Percentiles rank a stretch among this genome's conserved stretches.
phyloP scores from a whole-genome alignment of 306 rosid species.

The Parietaria judaica region DNA sequence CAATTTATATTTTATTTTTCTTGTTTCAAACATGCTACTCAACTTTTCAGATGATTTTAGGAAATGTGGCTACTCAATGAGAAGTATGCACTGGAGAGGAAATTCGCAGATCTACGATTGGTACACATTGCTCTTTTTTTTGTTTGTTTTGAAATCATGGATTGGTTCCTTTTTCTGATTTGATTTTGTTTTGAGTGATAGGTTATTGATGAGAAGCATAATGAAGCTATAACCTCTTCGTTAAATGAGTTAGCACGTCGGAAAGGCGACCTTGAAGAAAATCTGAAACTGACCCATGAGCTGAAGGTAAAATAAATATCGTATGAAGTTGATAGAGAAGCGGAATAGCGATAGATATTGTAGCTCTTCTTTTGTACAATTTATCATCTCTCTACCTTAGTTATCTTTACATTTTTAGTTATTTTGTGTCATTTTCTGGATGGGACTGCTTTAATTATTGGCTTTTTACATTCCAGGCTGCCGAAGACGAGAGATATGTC shows the following conservation, averaged over 20 bases:
- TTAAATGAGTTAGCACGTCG: conserved; percentile 72
- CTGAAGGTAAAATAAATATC: conserved; percentile 47
- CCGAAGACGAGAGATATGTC: conserved; percentile 77
- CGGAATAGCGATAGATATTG: too few species aligned
- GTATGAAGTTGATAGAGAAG: too few species aligned
- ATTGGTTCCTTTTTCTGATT: too few species aligned
- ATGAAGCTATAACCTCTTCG: conserved; percentile 64
- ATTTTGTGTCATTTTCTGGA: neutral
- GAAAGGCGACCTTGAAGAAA: conserved; percentile 82
- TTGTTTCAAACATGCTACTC: conserved; percentile 3
- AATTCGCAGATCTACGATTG: conserved; percentile 82
- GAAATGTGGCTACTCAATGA: conserved; percentile 70
- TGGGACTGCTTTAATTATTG: conserved; percentile 15
- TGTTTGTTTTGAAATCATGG: too few species aligned
- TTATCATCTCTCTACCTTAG: too few species aligned
- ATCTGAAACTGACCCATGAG: conserved; percentile 69
- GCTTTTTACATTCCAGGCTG: conserved; percentile 37
- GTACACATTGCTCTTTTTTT: conserved; percentile 27
- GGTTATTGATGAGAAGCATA: conserved; percentile 90
- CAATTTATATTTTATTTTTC: neutral
- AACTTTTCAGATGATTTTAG: conserved; percentile 38
- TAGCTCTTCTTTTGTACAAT: too few species aligned
- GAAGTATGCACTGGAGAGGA: conserved; percentile 76
- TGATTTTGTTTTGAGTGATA: conserved; percentile 9
- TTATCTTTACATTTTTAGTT: neutral